Evolutionary conservation across 768 basidiomycete species (phyloP).

Genomic region (Hericium erinaceus): DNA sequence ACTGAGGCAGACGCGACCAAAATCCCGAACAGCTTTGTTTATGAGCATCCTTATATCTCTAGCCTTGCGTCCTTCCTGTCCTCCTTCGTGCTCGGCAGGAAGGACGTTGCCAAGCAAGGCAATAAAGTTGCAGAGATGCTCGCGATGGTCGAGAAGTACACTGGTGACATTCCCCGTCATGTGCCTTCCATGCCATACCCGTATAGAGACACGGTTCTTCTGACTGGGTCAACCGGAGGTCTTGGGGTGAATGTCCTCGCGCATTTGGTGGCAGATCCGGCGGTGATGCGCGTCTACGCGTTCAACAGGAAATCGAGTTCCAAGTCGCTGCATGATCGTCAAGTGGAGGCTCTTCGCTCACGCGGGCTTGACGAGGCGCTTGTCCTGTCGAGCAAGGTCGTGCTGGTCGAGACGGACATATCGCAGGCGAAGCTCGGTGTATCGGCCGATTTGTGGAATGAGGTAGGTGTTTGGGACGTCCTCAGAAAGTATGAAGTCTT

Average conservation of each 20-base stretch:
- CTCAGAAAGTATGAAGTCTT: no score
- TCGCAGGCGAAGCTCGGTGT: conserved; percentile 7
- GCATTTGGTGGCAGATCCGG: background rate
- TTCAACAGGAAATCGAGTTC: background rate
- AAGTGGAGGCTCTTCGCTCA: background rate
- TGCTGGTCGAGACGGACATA: conserved; percentile 16
- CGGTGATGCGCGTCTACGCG: background rate
- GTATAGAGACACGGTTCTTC: background rate
- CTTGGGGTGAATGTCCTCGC: background rate
- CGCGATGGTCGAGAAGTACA: background rate
- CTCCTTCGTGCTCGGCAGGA: background rate
- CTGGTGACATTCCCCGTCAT: background rate
- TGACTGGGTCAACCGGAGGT: background rate
- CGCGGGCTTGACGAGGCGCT: conserved; percentile 1
- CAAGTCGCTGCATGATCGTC: background rate
- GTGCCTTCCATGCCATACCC: background rate
- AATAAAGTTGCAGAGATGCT: background rate
- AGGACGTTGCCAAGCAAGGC: background rate
- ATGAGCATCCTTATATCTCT: conserved; percentile 26
- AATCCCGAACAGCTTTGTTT: conserved; percentile 26
- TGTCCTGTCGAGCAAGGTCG: conserved; percentile 12
- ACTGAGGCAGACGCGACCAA: conserved; percentile 14
- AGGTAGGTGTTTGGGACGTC: background rate
- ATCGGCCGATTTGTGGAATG: conserved; percentile 3
- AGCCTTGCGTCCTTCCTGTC: conserved; percentile 10